Evolutionary conservation across 2,329 filamentous ascomycete genomes (phyloP), one percentile per base, ranked within the genome.

Genomic region (Exophiala phaeomuriformis): DNA sequence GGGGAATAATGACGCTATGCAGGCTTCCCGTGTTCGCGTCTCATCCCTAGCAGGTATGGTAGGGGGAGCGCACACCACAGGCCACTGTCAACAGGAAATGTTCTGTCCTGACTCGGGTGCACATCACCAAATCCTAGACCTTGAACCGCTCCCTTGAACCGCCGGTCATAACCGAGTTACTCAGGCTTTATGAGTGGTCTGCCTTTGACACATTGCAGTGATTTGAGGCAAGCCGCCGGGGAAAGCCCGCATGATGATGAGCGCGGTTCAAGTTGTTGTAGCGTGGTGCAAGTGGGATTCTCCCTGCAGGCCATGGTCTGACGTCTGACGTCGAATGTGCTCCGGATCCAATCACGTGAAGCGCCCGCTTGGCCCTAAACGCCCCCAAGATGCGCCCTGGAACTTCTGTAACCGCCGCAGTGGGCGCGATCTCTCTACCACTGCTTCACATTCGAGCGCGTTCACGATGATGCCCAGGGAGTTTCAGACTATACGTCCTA

Each of bases 401-500:
- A 41, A 49, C 33, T 40, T 32, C 35, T 49, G 46, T 55, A 55
- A 55, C 52, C 52, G 52, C 53, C 46, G 49, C 35, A 6, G 29
- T 47, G 47, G 40, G 53, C 53, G 53, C 49, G 42, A 52, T 47
- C 41, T 44, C 49, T 31, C 42, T 47, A 44, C 53, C 53, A 52
- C 45, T 49, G 49, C 53, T 52, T 55, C 52, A 55, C 52, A 55
- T 55, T 55, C 47, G 52, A 55, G 42, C 42, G 45, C 42, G 43
- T 36, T 33, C 41, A 48, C 44, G 35, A 48, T 58, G 52, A 51
- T 53, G 50, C 56, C 51, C 33, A 50, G 12, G n/a, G 29, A 47
- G 57, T 56, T 59, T 59, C 57, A 59, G 46, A 30, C 50, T 49
- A 47, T 19, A 50, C 39, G 28, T 30, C 56, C 56, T 53, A 59